Percentiles rank a stretch among this genome's conserved stretches.
Evolutionary conservation across 495 filamentous ascomycete species (phyloP).

Genomic region (Chaetomidium leptoderma): DNA sequence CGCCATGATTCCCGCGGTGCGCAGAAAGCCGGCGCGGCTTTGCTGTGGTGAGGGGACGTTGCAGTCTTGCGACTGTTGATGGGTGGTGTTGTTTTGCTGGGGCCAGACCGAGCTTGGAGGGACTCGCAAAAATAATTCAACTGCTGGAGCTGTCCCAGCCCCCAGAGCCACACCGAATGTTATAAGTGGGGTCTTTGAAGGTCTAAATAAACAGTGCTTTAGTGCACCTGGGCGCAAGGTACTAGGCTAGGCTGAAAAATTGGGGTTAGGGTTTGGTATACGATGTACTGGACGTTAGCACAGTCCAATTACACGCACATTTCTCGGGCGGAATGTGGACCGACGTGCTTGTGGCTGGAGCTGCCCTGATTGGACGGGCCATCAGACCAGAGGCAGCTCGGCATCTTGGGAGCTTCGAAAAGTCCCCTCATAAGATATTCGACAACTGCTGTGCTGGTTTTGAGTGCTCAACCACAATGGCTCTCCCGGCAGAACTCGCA

Average conservation of each 20-base stretch:
- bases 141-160: background rate
- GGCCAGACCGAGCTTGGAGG: background rate
- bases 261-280: background rate
- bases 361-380: conserved; percentile 5
- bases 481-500: conserved; percentile 28
- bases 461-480: conserved; percentile 17
- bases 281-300: no score
- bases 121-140: conserved; percentile 3
- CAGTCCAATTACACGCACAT: no score
- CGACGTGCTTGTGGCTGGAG: conserved; percentile 11
- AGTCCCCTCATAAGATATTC: conserved; percentile 11
- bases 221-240: no score
- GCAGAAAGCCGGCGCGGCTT: conserved; percentile 54
- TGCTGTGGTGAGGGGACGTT: conserved; percentile 14
- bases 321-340: background rate
- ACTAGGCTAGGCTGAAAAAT: no score
- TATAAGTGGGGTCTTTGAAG: no score
- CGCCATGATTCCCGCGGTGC: conserved; percentile 78
- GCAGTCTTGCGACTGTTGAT: conserved; percentile 4
- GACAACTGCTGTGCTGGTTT: background rate
- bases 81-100: conserved; percentile 1
- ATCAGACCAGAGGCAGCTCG: conserved; percentile 2
- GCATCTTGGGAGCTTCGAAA: conserved; percentile 18
- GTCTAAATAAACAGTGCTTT: no score
- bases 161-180: no score